These are phyloP conservation scores for Phytophthora agathidicida DNA, from an alignment of 352 stramenopile species.

Conservation along the genomic window DNA sequence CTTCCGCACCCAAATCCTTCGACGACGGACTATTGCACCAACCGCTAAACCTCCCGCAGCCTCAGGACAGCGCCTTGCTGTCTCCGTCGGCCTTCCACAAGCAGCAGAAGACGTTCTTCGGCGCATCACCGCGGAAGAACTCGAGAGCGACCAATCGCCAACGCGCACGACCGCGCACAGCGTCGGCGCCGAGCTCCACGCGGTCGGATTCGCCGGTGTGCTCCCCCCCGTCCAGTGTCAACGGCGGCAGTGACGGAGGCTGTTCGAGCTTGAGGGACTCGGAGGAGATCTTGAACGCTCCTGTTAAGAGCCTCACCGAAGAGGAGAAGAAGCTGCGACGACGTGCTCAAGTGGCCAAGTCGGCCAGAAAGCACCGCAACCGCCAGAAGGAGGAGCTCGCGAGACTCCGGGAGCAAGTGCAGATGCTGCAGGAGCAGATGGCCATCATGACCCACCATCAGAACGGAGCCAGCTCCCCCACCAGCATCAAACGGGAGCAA, in stretches of 20 bases:
- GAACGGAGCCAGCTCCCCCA: constrained; percentile 35
- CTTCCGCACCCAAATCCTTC: constrained; percentile 21
- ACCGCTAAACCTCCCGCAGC: constrained; percentile 26
- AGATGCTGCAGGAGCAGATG: constrained; percentile 83
- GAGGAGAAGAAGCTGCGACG: constrained; percentile 85
- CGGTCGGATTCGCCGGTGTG: constrained; percentile 41
- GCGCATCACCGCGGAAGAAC: constrained; percentile 15
- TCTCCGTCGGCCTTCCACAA: constrained; percentile 27
- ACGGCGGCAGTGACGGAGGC: constrained; percentile 38
- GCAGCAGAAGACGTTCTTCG: constrained; percentile 24
- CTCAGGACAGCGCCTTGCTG: constrained; percentile 14
- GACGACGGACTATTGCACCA: constrained; percentile 29
- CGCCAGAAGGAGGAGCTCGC: constrained; percentile 82
- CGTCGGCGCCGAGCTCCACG: constrained; percentile 25
- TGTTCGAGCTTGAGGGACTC: constrained; percentile 47
- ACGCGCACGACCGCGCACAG: constrained; percentile 2
- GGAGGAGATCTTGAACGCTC: constrained; percentile 81
- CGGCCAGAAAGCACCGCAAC: constrained; percentile 82
- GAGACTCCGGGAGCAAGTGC: constrained; percentile 72
- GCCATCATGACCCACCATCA: constrained; percentile 62
- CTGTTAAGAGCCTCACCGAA: constrained; percentile 82
- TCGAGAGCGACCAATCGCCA: constrained; percentile 1
- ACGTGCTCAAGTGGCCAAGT: constrained; percentile 83
- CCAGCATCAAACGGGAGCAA: constrained; percentile 57
- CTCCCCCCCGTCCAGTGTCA: constrained; percentile 52